Evolutionary conservation across 306 rosid genomes (phyloP).

Genomic region (Abrus precatorius): DNA sequence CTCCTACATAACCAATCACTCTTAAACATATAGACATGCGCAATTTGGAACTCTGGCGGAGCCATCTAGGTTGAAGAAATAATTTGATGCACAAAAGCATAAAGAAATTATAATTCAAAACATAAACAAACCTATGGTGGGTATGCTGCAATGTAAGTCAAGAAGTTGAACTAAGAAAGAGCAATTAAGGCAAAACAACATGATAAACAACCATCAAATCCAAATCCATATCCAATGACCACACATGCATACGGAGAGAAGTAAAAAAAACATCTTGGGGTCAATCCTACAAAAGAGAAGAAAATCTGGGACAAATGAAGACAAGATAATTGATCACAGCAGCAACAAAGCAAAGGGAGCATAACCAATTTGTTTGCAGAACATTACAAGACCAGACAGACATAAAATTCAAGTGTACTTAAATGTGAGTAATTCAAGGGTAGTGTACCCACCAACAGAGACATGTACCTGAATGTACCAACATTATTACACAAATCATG

Average conservation of each 20-base stretch:
- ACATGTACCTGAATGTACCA: constrained; percentile 47
- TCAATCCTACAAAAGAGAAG: neutral
- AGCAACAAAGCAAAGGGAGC: neutral
- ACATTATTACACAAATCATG: constrained; percentile 44
- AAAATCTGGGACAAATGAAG: neutral
- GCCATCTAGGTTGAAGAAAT: neutral
- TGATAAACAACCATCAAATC: neutral
- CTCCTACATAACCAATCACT: too few species aligned
- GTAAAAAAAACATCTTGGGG: too few species aligned
- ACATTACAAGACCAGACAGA: neutral
- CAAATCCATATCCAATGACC: neutral
- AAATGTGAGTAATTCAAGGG: constrained; percentile 41
- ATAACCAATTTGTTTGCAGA: neutral
- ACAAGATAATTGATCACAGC: neutral
- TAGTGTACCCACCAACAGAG: constrained; percentile 32
- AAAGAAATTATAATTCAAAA: neutral
- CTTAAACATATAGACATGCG: too few species aligned
- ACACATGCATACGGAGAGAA: too few species aligned
- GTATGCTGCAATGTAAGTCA: neutral
- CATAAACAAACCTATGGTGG: neutral
- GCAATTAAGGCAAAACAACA: neutral
- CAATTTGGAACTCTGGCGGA: neutral
- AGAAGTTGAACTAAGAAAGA: neutral
- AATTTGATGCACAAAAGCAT: neutral
- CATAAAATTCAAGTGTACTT: constrained; percentile 22